Evolutionary conservation across 2,329 filamentous ascomycete genomes (phyloP), one percentile per base, ranked within the genome.

Genomic region (Ophiostoma perfectum): DNA sequence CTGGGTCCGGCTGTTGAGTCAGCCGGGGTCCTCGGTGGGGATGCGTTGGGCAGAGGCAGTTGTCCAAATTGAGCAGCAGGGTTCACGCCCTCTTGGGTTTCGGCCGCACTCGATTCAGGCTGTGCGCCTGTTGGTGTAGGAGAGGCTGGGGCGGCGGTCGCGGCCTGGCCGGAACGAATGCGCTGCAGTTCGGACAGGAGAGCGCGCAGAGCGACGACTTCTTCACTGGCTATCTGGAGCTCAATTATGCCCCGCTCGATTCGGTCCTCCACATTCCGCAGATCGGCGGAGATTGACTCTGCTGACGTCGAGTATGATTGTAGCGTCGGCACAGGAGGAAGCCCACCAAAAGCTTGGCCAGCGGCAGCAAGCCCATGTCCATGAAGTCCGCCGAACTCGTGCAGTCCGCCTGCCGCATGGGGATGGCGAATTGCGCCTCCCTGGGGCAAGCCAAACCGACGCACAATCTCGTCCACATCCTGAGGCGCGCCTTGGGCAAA

Each of bases 401-500:
- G 55, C 1, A 38, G 1, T 9, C 55, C 58, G 12, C 14, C 58
- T 38, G 27, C 27, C 36, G 55, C 55, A 39, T 27, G 27, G 27
- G 55, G 55, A 38, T 62, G 58, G 6, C 60, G 38, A 39, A 39
- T 39, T 3, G 60, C 39, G 9, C 60, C 60, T 3, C 39, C 38
- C 2, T 41, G 60, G 8, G 60, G 60, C 16, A 63, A 9, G 2
- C 60, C 86, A 72, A 91, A 81, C 70, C 86, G 86, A 70, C 88
- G 86, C 5, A 86, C 88, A 72, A 92, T 80, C 71, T 91, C 88
- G 68, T 87, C 84, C 45, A 91, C 83, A 69, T 91, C 86, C 27
- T 83, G 80, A 4, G 76, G 81, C 77, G 78, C 88, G 76, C 78
- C 90, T 81, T 91, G 88, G n/a, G 89, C 91, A 73, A 94, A 91